Evolutionary conservation across 1,284 basidiomycete genomes (phyloP), one percentile per base, ranked within the genome.

Genomic region (Trichosporon faecale): DNA sequence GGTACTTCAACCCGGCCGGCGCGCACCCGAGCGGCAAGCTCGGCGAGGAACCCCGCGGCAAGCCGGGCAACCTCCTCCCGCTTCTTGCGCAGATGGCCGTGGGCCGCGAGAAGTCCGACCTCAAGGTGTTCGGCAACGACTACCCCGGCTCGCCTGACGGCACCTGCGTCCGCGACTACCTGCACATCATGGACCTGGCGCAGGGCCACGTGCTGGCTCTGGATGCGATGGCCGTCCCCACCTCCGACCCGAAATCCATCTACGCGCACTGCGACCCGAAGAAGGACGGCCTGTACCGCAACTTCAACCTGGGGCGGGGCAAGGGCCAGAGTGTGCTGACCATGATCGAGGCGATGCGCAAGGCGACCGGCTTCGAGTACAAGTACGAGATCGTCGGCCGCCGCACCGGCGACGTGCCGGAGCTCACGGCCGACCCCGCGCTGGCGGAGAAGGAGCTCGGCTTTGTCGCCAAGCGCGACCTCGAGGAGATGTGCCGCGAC

Each of bases 1-100:
- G 97, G 67, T 99, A 99, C 85, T 99, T 99, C 90, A 98, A 98
- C 85, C 95, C 96, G 73, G 95, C 93, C 49, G 95, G 95, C 46
- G 95, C 96, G 0, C 72, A 99, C 84, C 94, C 95, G 3, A 98
- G 95, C 9, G 97, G 97, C 66, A 84, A 88, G 76, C 96, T 99
- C 71, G 97, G 97, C 49, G 97, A 99, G 85, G 96, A 98, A 79
- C 97, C 97, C 11, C 88, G 89, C 66, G 97, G 97, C 67, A 91
- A 93, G 74, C 97, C 97, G 6, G 94, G 93, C 71, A 99, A 99
- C 84, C 88, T 99, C 33, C 86, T 99, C 40, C 97, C 97, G 14
- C 86, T 99, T 8, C 89, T 99, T 55, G 92, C 95, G 4, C 95
- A 98, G 70, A 98, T 99, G 88, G 95, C 97, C 2, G 86, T 95